Conservation (phyloP, 176 grass and related monocot genomes). For the Oryza punctata region DNA sequence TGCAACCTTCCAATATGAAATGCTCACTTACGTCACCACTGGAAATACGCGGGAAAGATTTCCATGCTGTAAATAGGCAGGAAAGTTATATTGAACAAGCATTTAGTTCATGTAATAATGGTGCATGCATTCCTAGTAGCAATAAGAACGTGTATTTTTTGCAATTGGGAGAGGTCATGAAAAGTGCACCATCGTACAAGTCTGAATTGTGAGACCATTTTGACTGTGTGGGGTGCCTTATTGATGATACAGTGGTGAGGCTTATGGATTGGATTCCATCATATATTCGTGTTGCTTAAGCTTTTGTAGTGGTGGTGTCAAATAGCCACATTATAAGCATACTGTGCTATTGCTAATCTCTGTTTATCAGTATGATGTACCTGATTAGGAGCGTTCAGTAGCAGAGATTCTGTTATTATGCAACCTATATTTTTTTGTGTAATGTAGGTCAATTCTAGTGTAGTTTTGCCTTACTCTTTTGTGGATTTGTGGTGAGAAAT, state of each 20-base stretch:
- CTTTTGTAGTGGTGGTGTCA: not conserved
- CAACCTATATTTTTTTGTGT: too few species aligned
- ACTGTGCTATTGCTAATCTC: not conserved
- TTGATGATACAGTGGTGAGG: not conserved
- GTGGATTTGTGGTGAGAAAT: not conserved
- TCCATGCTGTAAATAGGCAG: not conserved
- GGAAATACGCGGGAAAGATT: not conserved
- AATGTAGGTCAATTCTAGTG: too few species aligned
- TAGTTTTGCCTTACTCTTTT: not conserved
- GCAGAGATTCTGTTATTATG: too few species aligned
- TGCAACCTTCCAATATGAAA: not conserved
- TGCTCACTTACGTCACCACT: not conserved
- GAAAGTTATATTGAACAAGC: not conserved
- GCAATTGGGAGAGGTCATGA: not conserved
- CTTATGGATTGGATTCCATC: not conserved
- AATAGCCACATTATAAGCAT: not conserved
- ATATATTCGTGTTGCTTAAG: not conserved
- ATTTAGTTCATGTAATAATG: slow-evolving; percentile 8
- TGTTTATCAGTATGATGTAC: not conserved
- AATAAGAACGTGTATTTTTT: not conserved
- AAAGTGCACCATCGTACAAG: not conserved
- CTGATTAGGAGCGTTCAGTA: too few species aligned
- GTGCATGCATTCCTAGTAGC: not conserved
- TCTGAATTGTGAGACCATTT: slow-evolving; percentile 4
- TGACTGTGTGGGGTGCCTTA: not conserved